These are phyloP conservation scores for Galeopsis tetrahit DNA, from an alignment of 257 asterid genomes.

Conservation along the genomic window DNA sequence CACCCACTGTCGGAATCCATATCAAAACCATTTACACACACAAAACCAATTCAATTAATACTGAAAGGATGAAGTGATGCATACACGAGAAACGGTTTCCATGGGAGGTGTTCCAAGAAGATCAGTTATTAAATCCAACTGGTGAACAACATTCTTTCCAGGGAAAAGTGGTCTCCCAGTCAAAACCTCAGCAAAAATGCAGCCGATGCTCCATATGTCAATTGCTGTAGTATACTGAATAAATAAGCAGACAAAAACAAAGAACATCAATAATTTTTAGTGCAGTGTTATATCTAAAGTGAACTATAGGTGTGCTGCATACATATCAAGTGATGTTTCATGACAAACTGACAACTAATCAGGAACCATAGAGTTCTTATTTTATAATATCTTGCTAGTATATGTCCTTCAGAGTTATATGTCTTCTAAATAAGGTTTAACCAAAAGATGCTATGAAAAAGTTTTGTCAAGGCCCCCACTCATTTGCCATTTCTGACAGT, in stretches of 20 bases:
- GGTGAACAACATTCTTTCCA: constrained; percentile 91
- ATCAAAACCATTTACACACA: neutral
- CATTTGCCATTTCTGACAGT: constrained; percentile 16
- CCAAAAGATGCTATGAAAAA: neutral
- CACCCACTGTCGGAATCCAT: no score
- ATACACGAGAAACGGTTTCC: constrained; percentile 79
- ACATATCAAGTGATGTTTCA: constrained; percentile 12
- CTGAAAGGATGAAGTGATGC: constrained; percentile 28
- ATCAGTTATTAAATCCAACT: constrained; percentile 89
- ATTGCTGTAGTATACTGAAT: constrained; percentile 94
- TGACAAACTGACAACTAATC: constrained; percentile 31
- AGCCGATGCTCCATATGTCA: constrained; percentile 95
- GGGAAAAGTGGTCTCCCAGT: constrained; percentile 90
- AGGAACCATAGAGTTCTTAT: neutral
- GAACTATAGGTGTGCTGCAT: constrained; percentile 13
- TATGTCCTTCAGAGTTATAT: constrained; percentile 1
- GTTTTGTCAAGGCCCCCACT: neutral
- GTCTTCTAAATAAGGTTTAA: neutral
- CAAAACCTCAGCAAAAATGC: constrained; percentile 91
- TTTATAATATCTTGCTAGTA: constrained; percentile 1
- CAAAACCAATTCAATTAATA: neutral
- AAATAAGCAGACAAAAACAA: constrained; percentile 14
- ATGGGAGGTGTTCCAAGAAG: constrained; percentile 88
- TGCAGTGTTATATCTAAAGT: constrained; percentile 9
- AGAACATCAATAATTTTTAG: constrained; percentile 15